Evolutionary conservation across 331 rosid species (phyloP).

Genomic region (Quercus tomentella): DNA sequence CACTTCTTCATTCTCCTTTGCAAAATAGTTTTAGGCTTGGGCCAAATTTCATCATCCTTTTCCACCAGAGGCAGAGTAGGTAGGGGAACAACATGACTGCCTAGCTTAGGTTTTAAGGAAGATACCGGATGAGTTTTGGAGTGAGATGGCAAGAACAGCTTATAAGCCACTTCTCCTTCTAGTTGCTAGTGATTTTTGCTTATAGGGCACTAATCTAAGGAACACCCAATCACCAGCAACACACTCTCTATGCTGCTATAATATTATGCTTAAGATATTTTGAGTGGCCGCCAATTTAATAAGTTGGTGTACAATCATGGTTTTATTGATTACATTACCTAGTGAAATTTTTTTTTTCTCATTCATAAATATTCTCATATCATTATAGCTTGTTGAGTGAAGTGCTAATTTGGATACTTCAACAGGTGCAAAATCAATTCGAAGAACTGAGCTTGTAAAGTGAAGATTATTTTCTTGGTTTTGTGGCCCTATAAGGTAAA

Average conservation of each 20-base stretch:
- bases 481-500: not conserved
- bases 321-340: not conserved
- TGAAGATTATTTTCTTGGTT: not conserved
- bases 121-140: not conserved
- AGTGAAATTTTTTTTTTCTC: not conserved
- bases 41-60: too few relatives aligned
- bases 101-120: too few relatives aligned
- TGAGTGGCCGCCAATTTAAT: not conserved
- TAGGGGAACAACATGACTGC: too few relatives aligned
- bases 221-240: not conserved
- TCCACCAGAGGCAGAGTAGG: too few relatives aligned
- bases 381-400: not conserved
- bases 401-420: constrained; percentile 14
- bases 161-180: not conserved
- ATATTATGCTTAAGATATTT: not conserved
- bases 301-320: not conserved
- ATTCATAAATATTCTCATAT: not conserved
- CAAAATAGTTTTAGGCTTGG: not conserved
- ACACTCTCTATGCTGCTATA: not conserved
- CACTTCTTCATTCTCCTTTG: not conserved
- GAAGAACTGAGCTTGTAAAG: constrained; percentile 21
- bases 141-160: not conserved
- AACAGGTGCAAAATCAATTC: constrained; percentile 24
- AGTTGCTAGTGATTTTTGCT: not conserved
- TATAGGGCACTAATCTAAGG: not conserved